Base-by-base conservation (phyloP, 768 basidiomycete genomes). In the Leccinum boreale region DNA sequence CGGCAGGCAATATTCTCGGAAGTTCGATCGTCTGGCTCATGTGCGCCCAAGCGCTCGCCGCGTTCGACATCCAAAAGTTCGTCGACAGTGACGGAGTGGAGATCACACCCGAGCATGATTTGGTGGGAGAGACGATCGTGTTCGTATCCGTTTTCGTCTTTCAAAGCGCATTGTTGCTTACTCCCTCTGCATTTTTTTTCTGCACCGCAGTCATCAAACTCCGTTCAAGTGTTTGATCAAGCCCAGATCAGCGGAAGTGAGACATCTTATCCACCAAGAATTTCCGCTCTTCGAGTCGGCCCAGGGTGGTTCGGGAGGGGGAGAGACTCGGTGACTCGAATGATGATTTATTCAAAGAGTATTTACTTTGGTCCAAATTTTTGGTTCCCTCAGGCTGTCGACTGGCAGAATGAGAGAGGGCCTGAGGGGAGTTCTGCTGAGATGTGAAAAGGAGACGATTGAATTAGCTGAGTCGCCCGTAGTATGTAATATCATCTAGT, bases 51-150 rank as follows among this genome's bases (percentile, higher is more conserved):
- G 72, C 77, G 5, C 75, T 83, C 23, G 77, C 79, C 1, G 74
- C 70, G 10, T 80, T 82, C 42, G 64, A 80, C 31, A 74, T 83
- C 21, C 67, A 68, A 14, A 79, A 78, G 36, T 69, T 62, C 0
- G 60, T 78, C 1, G 75, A 75, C 54, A 71, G 78, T 19, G 17
- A 39, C 0, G 79, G 78, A 1, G 63, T 72, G 1, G 76, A 76
- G 19, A 67, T 81, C 26, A 73, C 75, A 0, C 80, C 81, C 4
- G 77, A 81, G 54, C 75, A 78, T 50, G 77, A 77, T 46, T 49
- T 50, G 42, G 61, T 53, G 4, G 65, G 65, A 8, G 61, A 24
- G 4, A 57, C 55, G 26, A 33, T 62, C 5, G 6, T 59, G 65
- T 65, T 4, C 7, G 49, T 50, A 5, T 7, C 5, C 21, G 12